phyloP scores from a whole-genome alignment of 2,329 filamentous ascomycete genomes.

The Cucurbitaria berberidis region DNA sequence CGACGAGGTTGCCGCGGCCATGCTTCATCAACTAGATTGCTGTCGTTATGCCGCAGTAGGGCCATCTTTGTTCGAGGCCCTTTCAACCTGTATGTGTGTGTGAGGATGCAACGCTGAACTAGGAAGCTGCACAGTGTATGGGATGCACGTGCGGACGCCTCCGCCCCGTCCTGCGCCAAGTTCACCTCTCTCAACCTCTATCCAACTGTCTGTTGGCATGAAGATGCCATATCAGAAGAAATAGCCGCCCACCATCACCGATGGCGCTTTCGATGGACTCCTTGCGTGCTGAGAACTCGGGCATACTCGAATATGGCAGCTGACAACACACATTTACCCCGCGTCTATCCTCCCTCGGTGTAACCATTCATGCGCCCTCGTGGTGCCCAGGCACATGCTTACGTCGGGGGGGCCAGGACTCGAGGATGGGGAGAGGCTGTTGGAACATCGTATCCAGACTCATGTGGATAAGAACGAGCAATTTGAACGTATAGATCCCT shows the following conservation, averaged over 20 bases:
- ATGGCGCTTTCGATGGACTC: neutral
- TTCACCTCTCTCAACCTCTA: slow-evolving; percentile 2
- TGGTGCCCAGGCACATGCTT: slow-evolving; percentile 20
- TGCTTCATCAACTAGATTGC: slow-evolving; percentile 41
- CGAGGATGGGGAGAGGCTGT: slow-evolving; percentile 8
- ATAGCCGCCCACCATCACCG: neutral
- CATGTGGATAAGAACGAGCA: slow-evolving; percentile 16
- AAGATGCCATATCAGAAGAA: neutral
- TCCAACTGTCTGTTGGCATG: neutral
- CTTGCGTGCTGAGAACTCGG: slow-evolving; percentile 4
- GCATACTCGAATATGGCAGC: slow-evolving; percentile 5
- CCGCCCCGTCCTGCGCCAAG: slow-evolving; percentile 8
- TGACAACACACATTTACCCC: slow-evolving; percentile 26
- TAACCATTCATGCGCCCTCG: slow-evolving; percentile 27
- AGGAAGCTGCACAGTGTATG: slow-evolving; percentile 10
- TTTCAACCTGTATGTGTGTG: neutral
- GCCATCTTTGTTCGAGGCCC: slow-evolving; percentile 9
- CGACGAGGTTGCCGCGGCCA: slow-evolving; percentile 19
- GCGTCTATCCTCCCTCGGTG: slow-evolving; percentile 22
- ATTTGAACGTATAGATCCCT: neutral
- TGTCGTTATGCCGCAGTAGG: slow-evolving; percentile 13
- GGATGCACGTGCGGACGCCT: slow-evolving; percentile 16
- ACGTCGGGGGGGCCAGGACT: slow-evolving; percentile 12
- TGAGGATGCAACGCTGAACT: slow-evolving; percentile 11
- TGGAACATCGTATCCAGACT: slow-evolving; percentile 17